Conservation (phyloP, 352 stramenopile genomes). For the Phytophthora quininea region DNA sequence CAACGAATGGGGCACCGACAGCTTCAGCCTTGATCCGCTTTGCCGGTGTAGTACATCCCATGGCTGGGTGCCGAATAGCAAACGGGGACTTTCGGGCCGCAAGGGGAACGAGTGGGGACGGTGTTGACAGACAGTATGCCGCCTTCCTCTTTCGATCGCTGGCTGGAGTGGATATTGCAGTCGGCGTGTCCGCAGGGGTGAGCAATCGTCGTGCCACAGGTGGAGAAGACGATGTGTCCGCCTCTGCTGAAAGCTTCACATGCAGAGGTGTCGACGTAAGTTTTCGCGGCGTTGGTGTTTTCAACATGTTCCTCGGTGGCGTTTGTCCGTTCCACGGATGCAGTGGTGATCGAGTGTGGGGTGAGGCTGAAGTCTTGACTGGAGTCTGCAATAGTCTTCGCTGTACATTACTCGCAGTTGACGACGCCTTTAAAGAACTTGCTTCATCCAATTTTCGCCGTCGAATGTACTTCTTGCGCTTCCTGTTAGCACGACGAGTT, state of each 20-base stretch:
- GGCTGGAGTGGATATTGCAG: slow-evolving; percentile 15
- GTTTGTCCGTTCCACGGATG: slow-evolving; percentile 54
- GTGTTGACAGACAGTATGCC: slow-evolving; percentile 25
- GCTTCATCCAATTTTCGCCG: slow-evolving; percentile 68
- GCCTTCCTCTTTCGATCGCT: slow-evolving; percentile 32
- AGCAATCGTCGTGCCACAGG: slow-evolving; percentile 21
- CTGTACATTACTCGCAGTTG: slow-evolving; percentile 51
- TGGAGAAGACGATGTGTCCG: slow-evolving; percentile 13
- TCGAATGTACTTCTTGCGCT: slow-evolving; percentile 59
- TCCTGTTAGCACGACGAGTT: slow-evolving; percentile 26
- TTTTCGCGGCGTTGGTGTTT: slow-evolving; percentile 32
- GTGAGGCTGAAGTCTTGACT: slow-evolving; percentile 42
- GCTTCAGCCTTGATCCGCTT: slow-evolving; percentile 33
- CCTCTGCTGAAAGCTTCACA: slow-evolving; percentile 8
- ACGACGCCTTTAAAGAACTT: slow-evolving; percentile 20
- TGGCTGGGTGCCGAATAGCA: slow-evolving; percentile 10
- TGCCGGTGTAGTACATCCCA: slow-evolving; percentile 18
- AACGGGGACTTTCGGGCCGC: slow-evolving; percentile 9
- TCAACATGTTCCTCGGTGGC: slow-evolving; percentile 19
- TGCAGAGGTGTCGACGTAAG: slow-evolving; percentile 4
- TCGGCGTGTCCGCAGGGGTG: slow-evolving; percentile 13
- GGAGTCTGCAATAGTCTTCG: slow-evolving; percentile 79
- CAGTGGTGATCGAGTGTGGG: slow-evolving; percentile 36
- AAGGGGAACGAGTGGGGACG: slow-evolving; percentile 21
- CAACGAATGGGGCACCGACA: slow-evolving; percentile 7